These are phyloP conservation scores for Chamaecyparis obtusa DNA, from an alignment of 75 land plant species.

Conservation along the genomic window DNA sequence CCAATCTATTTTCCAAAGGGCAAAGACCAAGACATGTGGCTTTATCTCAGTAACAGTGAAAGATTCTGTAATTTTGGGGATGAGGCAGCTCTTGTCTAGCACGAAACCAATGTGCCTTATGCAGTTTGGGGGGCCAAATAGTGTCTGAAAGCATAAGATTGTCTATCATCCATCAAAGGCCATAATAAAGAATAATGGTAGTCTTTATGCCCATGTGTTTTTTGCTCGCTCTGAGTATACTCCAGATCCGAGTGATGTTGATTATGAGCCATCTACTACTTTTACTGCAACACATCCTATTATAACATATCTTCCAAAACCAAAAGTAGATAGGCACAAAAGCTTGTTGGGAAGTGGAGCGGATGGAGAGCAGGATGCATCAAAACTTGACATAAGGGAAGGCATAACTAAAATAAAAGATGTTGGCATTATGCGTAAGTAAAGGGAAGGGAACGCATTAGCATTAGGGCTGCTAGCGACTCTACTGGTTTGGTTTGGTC, in stretches of 20 bases:
- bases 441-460: no score
- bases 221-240: constrained; percentile 95
- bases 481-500: no score
- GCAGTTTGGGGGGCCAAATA: constrained; percentile 81
- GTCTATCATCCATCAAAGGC: constrained; percentile 81
- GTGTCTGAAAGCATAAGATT: constrained; percentile 53
- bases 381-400: constrained; percentile 29
- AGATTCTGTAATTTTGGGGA: constrained; percentile 76
- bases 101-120: constrained; percentile 89
- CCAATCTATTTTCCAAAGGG: no score
- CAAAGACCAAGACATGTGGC: constrained; percentile 99
- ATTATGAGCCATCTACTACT: constrained; percentile 60
- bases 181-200: constrained; percentile 80
- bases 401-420: no score
- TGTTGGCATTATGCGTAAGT: no score
- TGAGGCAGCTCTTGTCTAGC: constrained; percentile 87
- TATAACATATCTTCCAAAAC: constrained; percentile 79
- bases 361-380: constrained; percentile 28
- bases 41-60: constrained; percentile 74
- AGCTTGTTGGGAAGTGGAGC: constrained; percentile 54
- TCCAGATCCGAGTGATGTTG: constrained; percentile 92
- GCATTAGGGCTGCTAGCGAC: no score
- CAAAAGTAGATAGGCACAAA: constrained; percentile 72
- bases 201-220: constrained; percentile 84
- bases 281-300: constrained; percentile 66